Conservation (phyloP, 176 grass and related monocot genomes). For the Musa troglodytarum region DNA sequence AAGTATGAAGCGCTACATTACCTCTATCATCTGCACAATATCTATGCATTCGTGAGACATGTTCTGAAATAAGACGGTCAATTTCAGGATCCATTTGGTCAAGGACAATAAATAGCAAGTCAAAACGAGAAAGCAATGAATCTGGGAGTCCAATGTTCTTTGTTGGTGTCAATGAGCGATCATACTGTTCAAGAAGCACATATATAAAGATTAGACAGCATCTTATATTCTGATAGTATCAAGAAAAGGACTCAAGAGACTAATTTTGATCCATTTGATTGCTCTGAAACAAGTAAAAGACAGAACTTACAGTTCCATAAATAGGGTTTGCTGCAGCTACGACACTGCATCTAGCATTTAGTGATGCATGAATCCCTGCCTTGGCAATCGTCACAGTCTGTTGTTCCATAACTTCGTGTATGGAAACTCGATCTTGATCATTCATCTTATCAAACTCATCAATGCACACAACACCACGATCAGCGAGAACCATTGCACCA, state of each 20-base stretch:
- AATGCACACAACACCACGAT: constrained; percentile 90
- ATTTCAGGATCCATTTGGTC: constrained; percentile 99
- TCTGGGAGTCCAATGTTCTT: constrained; percentile 98
- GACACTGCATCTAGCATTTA: constrained; percentile 97
- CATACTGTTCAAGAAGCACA: constrained; percentile 41
- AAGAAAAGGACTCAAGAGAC: constrained; percentile 1
- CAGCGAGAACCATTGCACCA: constrained; percentile 99
- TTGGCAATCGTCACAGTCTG: constrained; percentile 98
- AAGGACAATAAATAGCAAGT: constrained; percentile 97
- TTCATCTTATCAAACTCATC: constrained; percentile 99
- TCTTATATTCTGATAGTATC: not conserved
- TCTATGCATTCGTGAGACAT: constrained; percentile 93
- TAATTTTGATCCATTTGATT: not conserved
- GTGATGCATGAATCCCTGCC: constrained; percentile 92
- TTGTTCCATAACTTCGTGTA: constrained; percentile 99
- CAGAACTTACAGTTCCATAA: constrained; percentile 77
- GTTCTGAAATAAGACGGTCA: constrained; percentile 87
- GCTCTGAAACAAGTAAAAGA: not conserved
- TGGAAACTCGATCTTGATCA: constrained; percentile 90
- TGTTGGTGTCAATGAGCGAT: constrained; percentile 86
- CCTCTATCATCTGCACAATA: constrained; percentile 87
- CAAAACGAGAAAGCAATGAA: constrained; percentile 95
- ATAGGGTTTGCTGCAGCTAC: constrained; percentile 99
- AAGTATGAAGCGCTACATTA: constrained; percentile 24
- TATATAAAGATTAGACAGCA: constrained; percentile 24